Evolutionary conservation across 768 basidiomycete genomes (phyloP).

Genomic region (Russula sp.): DNA sequence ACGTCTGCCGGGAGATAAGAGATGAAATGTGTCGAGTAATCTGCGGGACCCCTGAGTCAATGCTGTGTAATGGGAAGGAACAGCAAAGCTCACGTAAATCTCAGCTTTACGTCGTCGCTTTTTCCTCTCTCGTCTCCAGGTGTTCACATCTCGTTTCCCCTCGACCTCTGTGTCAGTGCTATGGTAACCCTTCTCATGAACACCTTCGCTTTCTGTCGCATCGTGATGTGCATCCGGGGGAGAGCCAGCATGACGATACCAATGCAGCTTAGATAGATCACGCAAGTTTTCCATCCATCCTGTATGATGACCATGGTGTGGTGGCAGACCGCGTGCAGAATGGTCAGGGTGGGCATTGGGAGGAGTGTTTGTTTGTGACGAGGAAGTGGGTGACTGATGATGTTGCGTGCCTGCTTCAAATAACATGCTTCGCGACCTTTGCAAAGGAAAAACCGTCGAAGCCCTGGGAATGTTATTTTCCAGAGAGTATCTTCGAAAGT

Average conservation of each 20-base stretch:
- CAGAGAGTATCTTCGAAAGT: slow-evolving; percentile 34
- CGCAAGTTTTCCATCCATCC: slow-evolving; percentile 43
- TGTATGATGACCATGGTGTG: background rate
- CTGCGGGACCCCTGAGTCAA: slow-evolving; percentile 37
- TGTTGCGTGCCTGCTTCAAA: slow-evolving; percentile 12
- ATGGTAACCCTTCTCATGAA: slow-evolving; percentile 33
- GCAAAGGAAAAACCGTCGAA: background rate
- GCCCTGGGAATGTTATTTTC: slow-evolving; percentile 31
- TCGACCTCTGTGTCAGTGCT: slow-evolving; percentile 29
- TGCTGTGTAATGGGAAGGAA: slow-evolving; percentile 1
- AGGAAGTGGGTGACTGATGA: slow-evolving; percentile 2
- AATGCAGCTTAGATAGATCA: slow-evolving; percentile 40
- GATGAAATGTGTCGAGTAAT: slow-evolving; percentile 83
- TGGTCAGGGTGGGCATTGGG: background rate
- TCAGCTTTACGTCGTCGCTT: slow-evolving; percentile 57
- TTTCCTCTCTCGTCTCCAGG: slow-evolving; percentile 42
- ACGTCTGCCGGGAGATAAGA: slow-evolving; percentile 77
- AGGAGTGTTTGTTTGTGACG: background rate
- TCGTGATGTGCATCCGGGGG: slow-evolving; percentile 35
- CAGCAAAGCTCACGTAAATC: slow-evolving; percentile 57
- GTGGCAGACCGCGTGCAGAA: background rate
- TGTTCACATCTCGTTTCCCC: slow-evolving; percentile 32
- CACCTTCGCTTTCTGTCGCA: slow-evolving; percentile 34
- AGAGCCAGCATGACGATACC: slow-evolving; percentile 34
- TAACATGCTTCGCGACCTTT: slow-evolving; percentile 29